Evolutionary conservation across 495 filamentous ascomycete species (phyloP).

Genomic region (Penicillium flavigenum): DNA sequence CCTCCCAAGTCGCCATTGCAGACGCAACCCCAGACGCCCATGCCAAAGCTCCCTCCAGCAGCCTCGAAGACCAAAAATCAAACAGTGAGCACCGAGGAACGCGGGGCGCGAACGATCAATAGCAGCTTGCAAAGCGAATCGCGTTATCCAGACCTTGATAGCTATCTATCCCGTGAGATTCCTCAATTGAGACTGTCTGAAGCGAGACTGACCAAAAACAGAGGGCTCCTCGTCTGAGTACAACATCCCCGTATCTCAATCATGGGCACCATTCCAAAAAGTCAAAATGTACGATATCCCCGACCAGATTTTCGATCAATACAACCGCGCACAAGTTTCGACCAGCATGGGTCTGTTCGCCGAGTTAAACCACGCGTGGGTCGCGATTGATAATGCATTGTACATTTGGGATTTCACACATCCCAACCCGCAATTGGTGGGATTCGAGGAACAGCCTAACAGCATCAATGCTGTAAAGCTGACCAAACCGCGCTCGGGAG

Average conservation of each 20-base stretch:
- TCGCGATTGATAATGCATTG: constrained; percentile 89
- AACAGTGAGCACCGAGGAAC: constrained; percentile 64
- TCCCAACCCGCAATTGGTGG: constrained; percentile 81
- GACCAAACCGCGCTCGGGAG: constrained; percentile 70
- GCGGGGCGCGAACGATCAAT: constrained; percentile 83
- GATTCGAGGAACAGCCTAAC: constrained; percentile 84
- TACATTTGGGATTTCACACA: constrained; percentile 98
- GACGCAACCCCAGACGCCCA: constrained; percentile 27
- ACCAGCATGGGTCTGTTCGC: constrained; percentile 93
- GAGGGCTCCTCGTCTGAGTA: constrained; percentile 92
- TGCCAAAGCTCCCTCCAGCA: constrained; percentile 41
- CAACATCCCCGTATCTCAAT: constrained; percentile 60
- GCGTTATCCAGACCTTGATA: constrained; percentile 85
- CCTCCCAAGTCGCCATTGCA: constrained; percentile 29
- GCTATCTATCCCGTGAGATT: constrained; percentile 80
- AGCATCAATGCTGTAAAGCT: constrained; percentile 83
- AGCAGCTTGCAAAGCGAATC: constrained; percentile 69
- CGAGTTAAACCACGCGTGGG: constrained; percentile 90
- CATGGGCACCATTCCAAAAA: constrained; percentile 90
- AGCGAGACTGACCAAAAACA: constrained; percentile 25
- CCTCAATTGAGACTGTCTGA: neutral
- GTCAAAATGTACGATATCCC: constrained; percentile 80
- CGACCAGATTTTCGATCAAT: constrained; percentile 82
- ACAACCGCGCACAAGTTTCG: constrained; percentile 77
- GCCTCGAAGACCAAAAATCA: constrained; percentile 37